Conservation (phyloP, 352 stramenopile species). For the Globisporangium carolinianum region DNA sequence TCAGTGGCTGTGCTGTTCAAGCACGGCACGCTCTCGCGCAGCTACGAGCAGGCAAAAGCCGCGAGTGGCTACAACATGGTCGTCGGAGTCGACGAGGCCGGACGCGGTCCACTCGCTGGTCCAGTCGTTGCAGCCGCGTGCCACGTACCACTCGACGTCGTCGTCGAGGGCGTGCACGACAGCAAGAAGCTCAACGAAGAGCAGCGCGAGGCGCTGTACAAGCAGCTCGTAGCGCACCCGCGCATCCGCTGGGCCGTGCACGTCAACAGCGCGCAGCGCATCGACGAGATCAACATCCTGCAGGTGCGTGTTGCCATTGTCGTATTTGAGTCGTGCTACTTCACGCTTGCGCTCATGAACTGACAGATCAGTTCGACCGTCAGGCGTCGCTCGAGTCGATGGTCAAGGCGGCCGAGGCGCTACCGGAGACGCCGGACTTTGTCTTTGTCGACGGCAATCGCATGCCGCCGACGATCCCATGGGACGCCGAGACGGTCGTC, state of each 20-base stretch:
- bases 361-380: background rate
- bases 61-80: constrained; percentile 61
- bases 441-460: constrained; percentile 96
- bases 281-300: constrained; percentile 99
- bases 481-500: constrained; percentile 87
- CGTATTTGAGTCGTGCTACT: background rate
- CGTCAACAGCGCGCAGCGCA: constrained; percentile 68
- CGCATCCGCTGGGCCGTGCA: constrained; percentile 86
- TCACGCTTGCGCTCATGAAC: background rate
- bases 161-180: constrained; percentile 88
- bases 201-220: constrained; percentile 89
- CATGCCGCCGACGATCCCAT: constrained; percentile 83
- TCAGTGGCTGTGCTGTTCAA: constrained; percentile 19
- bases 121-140: constrained; percentile 80
- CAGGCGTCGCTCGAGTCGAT: constrained; percentile 94
- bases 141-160: constrained; percentile 68
- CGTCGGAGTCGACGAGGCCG: constrained; percentile 95
- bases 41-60: constrained; percentile 43
- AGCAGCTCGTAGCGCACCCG: constrained; percentile 73
- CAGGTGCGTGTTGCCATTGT: constrained; percentile 30
- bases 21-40: constrained; percentile 48
- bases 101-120: constrained; percentile 91
- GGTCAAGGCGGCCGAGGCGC: constrained; percentile 76
- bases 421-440: constrained; percentile 60
- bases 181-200: constrained; percentile 95